Evolutionary conservation across 176 grass and related monocot species (phyloP).

Genomic region (Aegilops longissima): DNA sequence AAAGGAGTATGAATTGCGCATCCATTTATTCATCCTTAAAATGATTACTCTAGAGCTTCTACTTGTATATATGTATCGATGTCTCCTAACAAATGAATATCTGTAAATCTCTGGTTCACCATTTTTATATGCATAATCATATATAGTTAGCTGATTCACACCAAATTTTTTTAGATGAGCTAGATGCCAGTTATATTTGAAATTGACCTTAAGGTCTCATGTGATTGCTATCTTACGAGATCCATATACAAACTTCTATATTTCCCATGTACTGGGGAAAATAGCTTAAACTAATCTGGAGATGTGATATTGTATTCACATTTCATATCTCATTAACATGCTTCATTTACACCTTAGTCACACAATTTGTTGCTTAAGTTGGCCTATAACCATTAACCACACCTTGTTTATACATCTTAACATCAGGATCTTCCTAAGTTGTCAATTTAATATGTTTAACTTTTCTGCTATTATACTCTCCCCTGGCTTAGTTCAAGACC

Average conservation of each 20-base stretch:
- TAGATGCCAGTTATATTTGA: not conserved
- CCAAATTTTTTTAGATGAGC: not conserved
- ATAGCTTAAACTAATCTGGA: not conserved
- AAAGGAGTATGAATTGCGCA: conserved; percentile 65
- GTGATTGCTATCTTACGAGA: not conserved
- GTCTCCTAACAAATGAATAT: conserved; percentile 7
- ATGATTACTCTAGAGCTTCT: not conserved
- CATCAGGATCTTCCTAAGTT: not conserved
- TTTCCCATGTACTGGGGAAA: not conserved
- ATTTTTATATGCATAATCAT: not conserved
- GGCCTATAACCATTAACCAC: not conserved
- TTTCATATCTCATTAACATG: conserved; percentile 17
- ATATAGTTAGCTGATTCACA: not conserved
- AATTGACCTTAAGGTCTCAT: not conserved
- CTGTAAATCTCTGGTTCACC: not conserved
- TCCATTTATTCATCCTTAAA: not conserved
- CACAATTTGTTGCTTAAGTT: not conserved
- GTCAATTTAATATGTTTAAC: not conserved
- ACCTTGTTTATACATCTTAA: conserved; percentile 12
- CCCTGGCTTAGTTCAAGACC: not conserved
- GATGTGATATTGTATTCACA: conserved; percentile 1
- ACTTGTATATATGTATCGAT: not conserved
- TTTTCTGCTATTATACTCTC: not conserved
- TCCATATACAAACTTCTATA: not conserved
- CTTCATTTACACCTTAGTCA: conserved; percentile 1